A percentile compares a stretch with the other conserved stretches of the same genome.
Evolutionary conservation across 805 yeast genomes (phyloP).

Genomic region (Candida ulmi): DNA sequence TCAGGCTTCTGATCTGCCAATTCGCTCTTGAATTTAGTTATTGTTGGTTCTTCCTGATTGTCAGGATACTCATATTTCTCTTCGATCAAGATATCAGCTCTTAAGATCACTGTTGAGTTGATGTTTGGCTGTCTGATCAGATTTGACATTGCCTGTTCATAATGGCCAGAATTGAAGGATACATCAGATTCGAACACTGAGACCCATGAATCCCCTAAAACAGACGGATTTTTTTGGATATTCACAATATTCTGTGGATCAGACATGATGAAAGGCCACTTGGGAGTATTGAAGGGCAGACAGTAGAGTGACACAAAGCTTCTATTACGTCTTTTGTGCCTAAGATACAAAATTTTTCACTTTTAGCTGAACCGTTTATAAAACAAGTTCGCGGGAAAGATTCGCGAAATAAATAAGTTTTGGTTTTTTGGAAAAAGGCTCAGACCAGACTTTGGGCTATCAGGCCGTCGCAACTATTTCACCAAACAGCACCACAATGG

Average conservation of each 20-base stretch:
- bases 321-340: too few species aligned
- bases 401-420: too few species aligned
- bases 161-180: constrained; percentile 50
- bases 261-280: too few species aligned
- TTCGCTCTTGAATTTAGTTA: constrained; percentile 18
- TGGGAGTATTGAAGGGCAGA: too few species aligned
- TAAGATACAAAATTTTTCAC: too few species aligned
- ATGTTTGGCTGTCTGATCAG: constrained; percentile 80
- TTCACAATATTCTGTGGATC: constrained; percentile 27
- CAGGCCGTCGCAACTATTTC: too few species aligned
- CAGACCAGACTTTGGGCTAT: too few species aligned
- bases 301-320: too few species aligned
- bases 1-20: constrained; percentile 26
- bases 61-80: constrained; percentile 31
- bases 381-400: background rate
- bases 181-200: constrained; percentile 46
- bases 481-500: too few species aligned
- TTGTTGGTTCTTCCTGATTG: constrained; percentile 19
- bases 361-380: too few species aligned
- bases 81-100: constrained; percentile 76
- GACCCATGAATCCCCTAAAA: constrained; percentile 58
- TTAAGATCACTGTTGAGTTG: constrained; percentile 82
- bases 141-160: constrained; percentile 71
- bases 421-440: too few species aligned
- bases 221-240: constrained; percentile 34